phyloP scores from a whole-genome alignment of 2,329 filamentous ascomycete genomes.

The Botryotinia calthae region DNA sequence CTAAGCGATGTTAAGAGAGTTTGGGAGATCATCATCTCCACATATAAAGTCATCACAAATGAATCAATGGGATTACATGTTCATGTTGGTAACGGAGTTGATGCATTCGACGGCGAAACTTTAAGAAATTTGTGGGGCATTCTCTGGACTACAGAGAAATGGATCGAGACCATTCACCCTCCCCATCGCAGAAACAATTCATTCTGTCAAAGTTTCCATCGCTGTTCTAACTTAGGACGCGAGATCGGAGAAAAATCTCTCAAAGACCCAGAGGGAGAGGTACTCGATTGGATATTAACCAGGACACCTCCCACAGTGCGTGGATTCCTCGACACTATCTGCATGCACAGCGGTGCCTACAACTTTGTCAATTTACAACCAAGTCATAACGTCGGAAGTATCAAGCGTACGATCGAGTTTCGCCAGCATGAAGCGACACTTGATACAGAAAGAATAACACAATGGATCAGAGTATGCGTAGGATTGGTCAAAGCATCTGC shows the following conservation, averaged over 20 bases:
- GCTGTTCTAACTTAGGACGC: background rate
- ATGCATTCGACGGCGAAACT: constrained; percentile 30
- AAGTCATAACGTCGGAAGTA: background rate
- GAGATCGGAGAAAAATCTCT: background rate
- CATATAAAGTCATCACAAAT: constrained; percentile 31
- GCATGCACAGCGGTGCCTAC: background rate
- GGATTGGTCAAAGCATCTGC: constrained; percentile 21
- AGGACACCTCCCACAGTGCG: background rate
- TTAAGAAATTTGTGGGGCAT: constrained; percentile 36
- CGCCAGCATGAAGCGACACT: constrained; percentile 31
- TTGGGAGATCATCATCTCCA: constrained; percentile 20
- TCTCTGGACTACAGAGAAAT: constrained; percentile 35
- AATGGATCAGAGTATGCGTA: constrained; percentile 26
- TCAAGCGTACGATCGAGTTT: constrained; percentile 33
- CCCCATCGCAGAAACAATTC: background rate
- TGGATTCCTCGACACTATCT: background rate
- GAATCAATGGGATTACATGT: constrained; percentile 35
- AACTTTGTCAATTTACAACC: background rate
- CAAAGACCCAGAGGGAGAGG: background rate
- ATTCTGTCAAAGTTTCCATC: constrained; percentile 7
- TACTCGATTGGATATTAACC: background rate
- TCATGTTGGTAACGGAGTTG: constrained; percentile 37
- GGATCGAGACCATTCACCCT: constrained; percentile 34
- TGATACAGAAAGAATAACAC: constrained; percentile 20
- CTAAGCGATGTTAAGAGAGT: background rate